Evolutionary conservation across 2,329 filamentous ascomycete species (phyloP).

Genomic region (Fusarium falciforme): DNA sequence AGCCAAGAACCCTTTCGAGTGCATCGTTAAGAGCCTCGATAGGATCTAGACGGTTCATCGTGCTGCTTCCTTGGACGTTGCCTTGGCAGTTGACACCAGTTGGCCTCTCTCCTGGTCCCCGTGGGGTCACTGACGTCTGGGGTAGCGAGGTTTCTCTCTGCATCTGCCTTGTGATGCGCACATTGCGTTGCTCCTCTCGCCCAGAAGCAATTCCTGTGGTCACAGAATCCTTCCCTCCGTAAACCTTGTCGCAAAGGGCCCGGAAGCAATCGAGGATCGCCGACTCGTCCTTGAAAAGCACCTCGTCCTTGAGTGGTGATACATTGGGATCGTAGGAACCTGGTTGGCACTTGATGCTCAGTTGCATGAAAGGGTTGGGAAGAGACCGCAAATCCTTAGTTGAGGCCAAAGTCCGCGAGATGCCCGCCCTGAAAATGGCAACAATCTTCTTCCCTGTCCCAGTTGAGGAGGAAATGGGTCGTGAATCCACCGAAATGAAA

Average conservation of each 20-base stretch:
- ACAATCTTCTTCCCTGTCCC: slow-evolving; percentile 71
- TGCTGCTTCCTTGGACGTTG: background rate
- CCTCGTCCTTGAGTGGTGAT: slow-evolving; percentile 77
- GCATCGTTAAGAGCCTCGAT: slow-evolving; percentile 22
- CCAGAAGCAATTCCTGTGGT: background rate
- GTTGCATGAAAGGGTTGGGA: slow-evolving; percentile 69
- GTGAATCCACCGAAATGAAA: slow-evolving; percentile 76
- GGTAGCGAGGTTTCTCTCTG: background rate
- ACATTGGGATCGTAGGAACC: slow-evolving; percentile 78
- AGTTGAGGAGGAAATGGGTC: slow-evolving; percentile 68
- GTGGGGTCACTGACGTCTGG: background rate
- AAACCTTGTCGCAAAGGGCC: slow-evolving; percentile 55
- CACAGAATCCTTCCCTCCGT: slow-evolving; percentile 38
- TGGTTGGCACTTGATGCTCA: slow-evolving; percentile 71
- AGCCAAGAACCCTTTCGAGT: slow-evolving; percentile 8
- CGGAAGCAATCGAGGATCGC: slow-evolving; percentile 59
- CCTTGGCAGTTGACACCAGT: background rate
- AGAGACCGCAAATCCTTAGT: slow-evolving; percentile 43
- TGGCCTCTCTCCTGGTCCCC: background rate
- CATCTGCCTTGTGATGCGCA: background rate
- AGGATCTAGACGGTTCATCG: slow-evolving; percentile 12
- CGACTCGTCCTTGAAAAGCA: slow-evolving; percentile 72
- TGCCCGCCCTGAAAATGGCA: slow-evolving; percentile 61
- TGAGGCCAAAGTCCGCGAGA: slow-evolving; percentile 50
- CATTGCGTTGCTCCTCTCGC: background rate